Base-by-base conservation (phyloP, 352 stramenopile species). In the Phytophthora macrochlamydospora region DNA sequence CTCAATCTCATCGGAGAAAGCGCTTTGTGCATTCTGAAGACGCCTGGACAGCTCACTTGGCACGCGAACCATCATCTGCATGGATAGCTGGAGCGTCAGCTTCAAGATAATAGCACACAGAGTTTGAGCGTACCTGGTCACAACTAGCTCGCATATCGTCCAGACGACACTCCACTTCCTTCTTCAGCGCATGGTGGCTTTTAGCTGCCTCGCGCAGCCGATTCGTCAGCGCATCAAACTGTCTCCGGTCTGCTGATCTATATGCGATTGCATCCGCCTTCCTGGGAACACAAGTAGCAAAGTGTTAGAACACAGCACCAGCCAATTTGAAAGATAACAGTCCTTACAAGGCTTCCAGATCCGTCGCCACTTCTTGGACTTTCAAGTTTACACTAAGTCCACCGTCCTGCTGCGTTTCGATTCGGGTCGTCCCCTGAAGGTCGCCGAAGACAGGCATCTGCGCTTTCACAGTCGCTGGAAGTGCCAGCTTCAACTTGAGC, bases 171-270 rank as follows among this genome's bases (percentile, higher is more conserved):
- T 90, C 81, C 2, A 88, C 7, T n/a, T 87, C 78, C 32, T 75
- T 72, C 55, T 79, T 76, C 8, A 88, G 44, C 12, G 35, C 68
- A 29, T 82, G 69, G 9, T 80, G 62, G 3, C 56, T 78, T 54
- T 86, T 89, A 31, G 62, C 49, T 28, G 78, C 59, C 54, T 92
- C 83, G 5, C 81, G 75, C 46, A 89, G 31, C 9, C 83, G 78
- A 51, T 82, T 89, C 3, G 81, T 86, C 32, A 90, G 46, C 5
- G 76, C 70, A 7, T 90, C 79, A 43, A 92, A 89, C 48, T 90
- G 83, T 51, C 83, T 75, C 6, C 83, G 73, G 49, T 92, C 79
- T 0, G 77, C 81, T 3, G 42, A 62, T 32, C 80, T 73, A 50
- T 83, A 79, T 6, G 71, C 56, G 7, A 60, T 45, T 1, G 75